These are phyloP conservation scores for Neopestalotiopsis sp. DNA, from an alignment of 2,329 filamentous ascomycete species.

Conservation along the genomic window DNA sequence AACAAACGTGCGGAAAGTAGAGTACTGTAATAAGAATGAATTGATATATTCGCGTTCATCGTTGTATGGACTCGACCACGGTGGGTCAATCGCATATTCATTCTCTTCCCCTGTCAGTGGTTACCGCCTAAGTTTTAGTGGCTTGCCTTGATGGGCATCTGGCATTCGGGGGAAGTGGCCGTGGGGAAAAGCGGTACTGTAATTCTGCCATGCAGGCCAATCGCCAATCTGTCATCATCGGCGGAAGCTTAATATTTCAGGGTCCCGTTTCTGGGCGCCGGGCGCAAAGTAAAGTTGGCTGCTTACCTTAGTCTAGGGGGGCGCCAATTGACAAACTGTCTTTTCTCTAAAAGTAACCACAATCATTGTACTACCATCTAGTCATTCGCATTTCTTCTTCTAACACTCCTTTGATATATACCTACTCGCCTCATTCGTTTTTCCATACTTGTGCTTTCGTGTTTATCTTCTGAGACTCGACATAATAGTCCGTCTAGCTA, in stretches of 20 bases:
- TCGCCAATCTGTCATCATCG: constrained; percentile 33
- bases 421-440: neutral
- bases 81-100: neutral
- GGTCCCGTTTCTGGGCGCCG: constrained; percentile 1
- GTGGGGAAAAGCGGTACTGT: constrained; percentile 20
- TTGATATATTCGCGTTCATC: too few species aligned
- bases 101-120: neutral
- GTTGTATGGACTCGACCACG: too few species aligned
- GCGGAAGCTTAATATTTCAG: constrained; percentile 14
- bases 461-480: neutral
- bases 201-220: constrained; percentile 32
- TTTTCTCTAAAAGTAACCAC: neutral
- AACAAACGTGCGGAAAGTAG: neutral
- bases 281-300: neutral
- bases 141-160: constrained; percentile 8
- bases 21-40: too few species aligned
- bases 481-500: too few species aligned
- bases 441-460: too few species aligned
- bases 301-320: neutral
- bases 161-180: constrained; percentile 16
- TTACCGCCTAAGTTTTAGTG: constrained; percentile 22
- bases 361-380: too few species aligned
- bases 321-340: neutral
- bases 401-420: neutral
- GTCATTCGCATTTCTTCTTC: neutral